Percentiles rank a stretch among this genome's conserved stretches.
Evolutionary conservation across 768 basidiomycete species (phyloP).

Genomic region (Chalciporus piperatus): DNA sequence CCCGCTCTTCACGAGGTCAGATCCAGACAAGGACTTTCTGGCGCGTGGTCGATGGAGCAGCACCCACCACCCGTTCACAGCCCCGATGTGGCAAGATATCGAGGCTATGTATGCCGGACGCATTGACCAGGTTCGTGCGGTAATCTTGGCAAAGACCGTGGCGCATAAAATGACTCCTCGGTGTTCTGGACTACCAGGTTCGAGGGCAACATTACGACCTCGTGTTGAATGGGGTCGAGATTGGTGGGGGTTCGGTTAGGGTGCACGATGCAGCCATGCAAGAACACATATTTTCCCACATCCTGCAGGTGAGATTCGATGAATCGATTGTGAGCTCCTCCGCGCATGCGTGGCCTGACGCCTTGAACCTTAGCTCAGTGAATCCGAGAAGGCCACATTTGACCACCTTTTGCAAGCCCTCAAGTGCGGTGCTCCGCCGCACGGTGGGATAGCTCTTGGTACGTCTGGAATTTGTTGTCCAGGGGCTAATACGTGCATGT

Average conservation of each 20-base stretch:
- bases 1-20: slow-evolving; percentile 84
- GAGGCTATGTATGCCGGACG: slow-evolving; percentile 69
- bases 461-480: slow-evolving; percentile 21
- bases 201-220: slow-evolving; percentile 97
- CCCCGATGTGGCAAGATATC: slow-evolving; percentile 90
- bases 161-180: slow-evolving; percentile 2
- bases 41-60: slow-evolving; percentile 89
- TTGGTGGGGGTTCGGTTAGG: slow-evolving; percentile 91
- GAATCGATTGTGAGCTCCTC: slow-evolving; percentile 5
- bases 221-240: slow-evolving; percentile 89
- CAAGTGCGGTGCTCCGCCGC: slow-evolving; percentile 88
- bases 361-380: slow-evolving; percentile 54
- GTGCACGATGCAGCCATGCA: slow-evolving; percentile 89
- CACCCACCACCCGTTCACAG: slow-evolving; percentile 95
- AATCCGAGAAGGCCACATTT: slow-evolving; percentile 73
- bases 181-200: slow-evolving; percentile 47
- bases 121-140: slow-evolving; percentile 48
- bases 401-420: slow-evolving; percentile 84
- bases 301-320: slow-evolving; percentile 65
- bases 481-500: slow-evolving; percentile 4
- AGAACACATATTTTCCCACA: slow-evolving; percentile 70
- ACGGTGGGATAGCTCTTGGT: slow-evolving; percentile 94
- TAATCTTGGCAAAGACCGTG: background rate
- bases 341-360: slow-evolving; percentile 7
- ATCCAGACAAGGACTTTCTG: slow-evolving; percentile 83